Percentiles rank a stretch among this genome's conserved stretches.
Conservation (phyloP, 352 stramenopile species). For the Phytophthora pluvialis region DNA sequence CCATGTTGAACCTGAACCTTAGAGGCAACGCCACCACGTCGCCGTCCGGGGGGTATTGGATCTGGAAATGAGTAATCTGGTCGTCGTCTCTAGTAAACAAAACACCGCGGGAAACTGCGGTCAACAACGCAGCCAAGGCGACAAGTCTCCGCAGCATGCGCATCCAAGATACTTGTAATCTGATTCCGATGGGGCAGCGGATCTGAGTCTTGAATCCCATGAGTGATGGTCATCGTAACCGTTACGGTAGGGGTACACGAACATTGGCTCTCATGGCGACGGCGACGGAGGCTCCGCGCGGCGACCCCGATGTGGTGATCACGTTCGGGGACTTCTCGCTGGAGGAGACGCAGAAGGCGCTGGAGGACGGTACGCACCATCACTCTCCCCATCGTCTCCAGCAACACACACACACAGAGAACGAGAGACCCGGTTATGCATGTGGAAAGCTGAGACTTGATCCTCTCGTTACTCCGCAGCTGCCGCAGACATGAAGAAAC, state of each 20-base stretch:
- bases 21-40: too few relatives aligned
- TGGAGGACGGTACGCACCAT: slow-evolving; percentile 49
- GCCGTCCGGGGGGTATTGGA: too few relatives aligned
- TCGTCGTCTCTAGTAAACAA: too few relatives aligned
- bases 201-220: background rate
- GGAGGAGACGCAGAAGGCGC: slow-evolving; percentile 61
- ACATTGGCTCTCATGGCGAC: slow-evolving; percentile 19
- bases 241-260: slow-evolving; percentile 10
- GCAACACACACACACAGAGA: background rate
- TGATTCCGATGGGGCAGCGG: background rate
- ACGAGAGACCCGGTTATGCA: slow-evolving; percentile 5
- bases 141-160: too few relatives aligned
- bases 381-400: background rate
- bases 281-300: background rate
- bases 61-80: too few relatives aligned
- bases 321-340: slow-evolving; percentile 84
- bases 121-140: too few relatives aligned
- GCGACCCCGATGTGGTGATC: slow-evolving; percentile 44
- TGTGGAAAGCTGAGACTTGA: background rate
- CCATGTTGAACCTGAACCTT: too few relatives aligned
- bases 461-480: slow-evolving; percentile 11
- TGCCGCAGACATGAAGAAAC: slow-evolving; percentile 25
- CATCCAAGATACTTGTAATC: background rate
- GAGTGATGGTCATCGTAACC: slow-evolving; percentile 27
- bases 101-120: too few relatives aligned